Conservation (phyloP, 2,329 filamentous ascomycete genomes). For the Seiridium cupressi region DNA sequence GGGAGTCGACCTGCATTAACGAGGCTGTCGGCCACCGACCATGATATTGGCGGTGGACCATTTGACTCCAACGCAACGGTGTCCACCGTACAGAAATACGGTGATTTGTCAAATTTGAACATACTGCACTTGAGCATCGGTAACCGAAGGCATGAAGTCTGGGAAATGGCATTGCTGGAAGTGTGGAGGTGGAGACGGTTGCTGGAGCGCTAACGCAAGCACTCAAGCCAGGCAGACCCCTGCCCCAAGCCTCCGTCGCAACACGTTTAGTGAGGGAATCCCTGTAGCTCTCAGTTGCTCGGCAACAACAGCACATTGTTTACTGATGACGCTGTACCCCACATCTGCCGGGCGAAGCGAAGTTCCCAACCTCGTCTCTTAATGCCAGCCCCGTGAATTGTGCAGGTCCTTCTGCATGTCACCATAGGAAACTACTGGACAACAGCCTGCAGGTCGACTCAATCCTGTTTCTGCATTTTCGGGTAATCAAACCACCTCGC, state of each 20-base stretch:
- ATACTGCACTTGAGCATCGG: not conserved
- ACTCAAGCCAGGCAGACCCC: not conserved
- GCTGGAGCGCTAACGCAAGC: constrained; percentile 1
- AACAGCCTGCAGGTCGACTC: not conserved
- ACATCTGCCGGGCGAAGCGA: not conserved
- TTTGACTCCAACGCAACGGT: no score
- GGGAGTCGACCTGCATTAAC: no score
- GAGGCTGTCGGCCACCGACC: no score
- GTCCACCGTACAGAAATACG: no score
- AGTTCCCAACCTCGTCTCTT: not conserved
- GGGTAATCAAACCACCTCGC: not conserved
- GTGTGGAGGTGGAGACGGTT: not conserved
- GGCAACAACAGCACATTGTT: constrained; percentile 6
- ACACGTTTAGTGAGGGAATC: no score
- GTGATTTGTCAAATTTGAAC: not conserved
- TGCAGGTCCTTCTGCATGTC: not conserved
- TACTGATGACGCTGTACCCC: constrained; percentile 7
- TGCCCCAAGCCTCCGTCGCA: no score
- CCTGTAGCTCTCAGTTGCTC: constrained; percentile 1
- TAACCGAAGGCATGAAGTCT: not conserved
- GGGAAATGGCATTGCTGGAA: not conserved
- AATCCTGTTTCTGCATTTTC: not conserved
- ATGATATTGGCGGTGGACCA: no score
- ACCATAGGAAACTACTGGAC: constrained; percentile 5
- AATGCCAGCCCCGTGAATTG: constrained; percentile 5